A percentile compares a stretch with the other conserved stretches of the same genome.
Evolutionary conservation across 1,284 basidiomycete species (phyloP).

Genomic region (Malassezia nana): DNA sequence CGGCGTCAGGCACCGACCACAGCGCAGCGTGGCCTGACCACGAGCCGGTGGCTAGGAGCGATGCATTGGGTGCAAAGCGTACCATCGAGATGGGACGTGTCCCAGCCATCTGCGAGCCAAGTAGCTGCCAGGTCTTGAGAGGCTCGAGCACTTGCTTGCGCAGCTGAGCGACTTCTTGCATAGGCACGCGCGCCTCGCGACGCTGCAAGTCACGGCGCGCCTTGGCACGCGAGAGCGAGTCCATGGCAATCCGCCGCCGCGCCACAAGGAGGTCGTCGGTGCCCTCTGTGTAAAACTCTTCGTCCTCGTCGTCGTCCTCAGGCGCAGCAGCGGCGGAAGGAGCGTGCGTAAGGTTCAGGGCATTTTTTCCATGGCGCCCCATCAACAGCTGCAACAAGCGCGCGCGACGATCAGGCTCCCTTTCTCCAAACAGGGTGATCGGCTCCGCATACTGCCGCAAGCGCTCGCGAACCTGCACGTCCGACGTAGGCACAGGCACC

Average conservation of each 20-base stretch:
- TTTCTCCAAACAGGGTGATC: constrained; percentile 92
- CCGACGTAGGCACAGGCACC: constrained; percentile 92
- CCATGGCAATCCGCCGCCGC: constrained; percentile 73
- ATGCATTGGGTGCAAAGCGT: constrained; percentile 82
- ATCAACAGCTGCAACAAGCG: constrained; percentile 80
- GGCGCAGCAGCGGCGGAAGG: constrained; percentile 57
- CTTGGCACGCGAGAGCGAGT: constrained; percentile 89
- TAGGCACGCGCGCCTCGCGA: constrained; percentile 72
- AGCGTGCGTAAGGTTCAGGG: constrained; percentile 52
- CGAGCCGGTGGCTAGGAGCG: constrained; percentile 77
- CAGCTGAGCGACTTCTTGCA: constrained; percentile 78
- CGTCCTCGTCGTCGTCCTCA: constrained; percentile 49
- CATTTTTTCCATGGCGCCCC: constrained; percentile 55
- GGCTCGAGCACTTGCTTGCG: constrained; percentile 79
- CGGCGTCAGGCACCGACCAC: constrained; percentile 75
- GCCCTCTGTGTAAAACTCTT: constrained; percentile 92
- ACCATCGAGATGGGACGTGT: constrained; percentile 87
- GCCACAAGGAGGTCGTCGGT: constrained; percentile 73
- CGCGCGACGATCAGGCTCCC: constrained; percentile 63
- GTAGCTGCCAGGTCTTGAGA: constrained; percentile 79
- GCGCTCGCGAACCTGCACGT: constrained; percentile 75
- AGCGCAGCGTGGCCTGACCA: constrained; percentile 92
- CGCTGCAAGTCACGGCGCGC: constrained; percentile 78
- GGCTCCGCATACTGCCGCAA: constrained; percentile 88
- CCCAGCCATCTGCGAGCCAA: constrained; percentile 95